These are phyloP conservation scores for Candida neerlandica DNA, from an alignment of 1,139 yeast genomes.

Conservation along the genomic window DNA sequence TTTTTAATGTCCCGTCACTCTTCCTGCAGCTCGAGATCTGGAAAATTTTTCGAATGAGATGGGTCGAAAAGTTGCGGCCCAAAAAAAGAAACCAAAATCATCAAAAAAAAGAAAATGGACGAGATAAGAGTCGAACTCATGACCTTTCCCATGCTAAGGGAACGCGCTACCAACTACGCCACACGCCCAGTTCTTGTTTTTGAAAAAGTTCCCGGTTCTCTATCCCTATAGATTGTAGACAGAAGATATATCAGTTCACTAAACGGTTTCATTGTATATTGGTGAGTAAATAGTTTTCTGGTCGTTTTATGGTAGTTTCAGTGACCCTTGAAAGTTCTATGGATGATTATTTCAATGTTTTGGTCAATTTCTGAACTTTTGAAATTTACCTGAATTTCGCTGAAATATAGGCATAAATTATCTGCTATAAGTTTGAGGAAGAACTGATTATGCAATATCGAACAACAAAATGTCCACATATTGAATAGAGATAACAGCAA, in stretches of 20 bases:
- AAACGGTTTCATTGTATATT: too few species aligned
- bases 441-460: not conserved
- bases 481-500: too few species aligned
- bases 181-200: conserved; percentile 48
- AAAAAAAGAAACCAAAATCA: conserved; percentile 1
- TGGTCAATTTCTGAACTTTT: not conserved
- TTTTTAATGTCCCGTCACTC: not conserved
- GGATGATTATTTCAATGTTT: not conserved
- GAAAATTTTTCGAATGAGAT: conserved; percentile 4
- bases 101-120: conserved; percentile 45
- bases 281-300: not conserved
- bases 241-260: too few species aligned
- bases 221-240: not conserved
- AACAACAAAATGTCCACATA: too few species aligned
- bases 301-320: not conserved
- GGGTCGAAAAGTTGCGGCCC: not conserved
- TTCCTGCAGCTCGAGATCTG: conserved; percentile 1
- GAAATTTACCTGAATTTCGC: not conserved
- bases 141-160: conserved; percentile 71
- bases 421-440: too few species aligned
- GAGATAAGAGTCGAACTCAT: conserved; percentile 70
- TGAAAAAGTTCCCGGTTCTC: not conserved
- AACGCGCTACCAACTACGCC: conserved; percentile 76
- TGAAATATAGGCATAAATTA: not conserved
- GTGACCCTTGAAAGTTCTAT: not conserved